A percentile compares a stretch with the other conserved stretches of the same genome.
These are phyloP conservation scores for Colletotrichum orchidophilum DNA, from an alignment of 2,329 filamentous ascomycete genomes.

Conservation along the genomic window DNA sequence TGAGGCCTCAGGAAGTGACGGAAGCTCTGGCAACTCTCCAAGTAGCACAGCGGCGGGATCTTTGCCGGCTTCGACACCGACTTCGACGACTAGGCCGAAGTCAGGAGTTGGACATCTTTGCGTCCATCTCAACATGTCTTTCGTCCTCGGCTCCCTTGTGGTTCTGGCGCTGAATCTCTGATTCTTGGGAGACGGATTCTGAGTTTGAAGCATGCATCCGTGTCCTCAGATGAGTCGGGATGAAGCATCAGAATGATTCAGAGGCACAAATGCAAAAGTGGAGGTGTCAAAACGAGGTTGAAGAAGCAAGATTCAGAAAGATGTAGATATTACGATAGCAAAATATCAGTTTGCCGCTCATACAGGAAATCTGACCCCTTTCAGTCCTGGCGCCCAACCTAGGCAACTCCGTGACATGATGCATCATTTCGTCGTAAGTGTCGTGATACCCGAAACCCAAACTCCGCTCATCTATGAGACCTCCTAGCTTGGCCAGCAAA, in stretches of 20 bases:
- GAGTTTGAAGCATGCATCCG: neutral
- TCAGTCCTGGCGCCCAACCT: neutral
- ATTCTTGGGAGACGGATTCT: too few species aligned
- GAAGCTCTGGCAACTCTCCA: neutral
- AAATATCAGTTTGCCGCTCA: neutral
- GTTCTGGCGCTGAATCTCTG: neutral
- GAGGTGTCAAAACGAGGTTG: neutral
- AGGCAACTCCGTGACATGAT: neutral
- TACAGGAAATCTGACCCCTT: neutral
- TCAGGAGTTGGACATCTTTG: neutral
- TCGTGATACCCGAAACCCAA: too few species aligned
- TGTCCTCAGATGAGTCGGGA: neutral
- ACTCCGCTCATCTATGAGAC: neutral
- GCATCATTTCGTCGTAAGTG: neutral
- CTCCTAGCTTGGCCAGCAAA: conserved; percentile 5
- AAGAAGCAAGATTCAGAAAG: neutral
- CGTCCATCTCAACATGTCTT: neutral
- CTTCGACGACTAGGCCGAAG: neutral
- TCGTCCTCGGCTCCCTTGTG: neutral
- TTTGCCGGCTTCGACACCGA: neutral
- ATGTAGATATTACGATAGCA: neutral
- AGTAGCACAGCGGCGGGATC: neutral
- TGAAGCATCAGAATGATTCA: neutral
- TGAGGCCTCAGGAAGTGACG: neutral
- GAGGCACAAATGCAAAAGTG: neutral